A percentile compares a stretch with the other conserved stretches of the same genome.
These are phyloP conservation scores for Trifolium pratense DNA, from an alignment of 306 rosid species.

Conservation along the genomic window DNA sequence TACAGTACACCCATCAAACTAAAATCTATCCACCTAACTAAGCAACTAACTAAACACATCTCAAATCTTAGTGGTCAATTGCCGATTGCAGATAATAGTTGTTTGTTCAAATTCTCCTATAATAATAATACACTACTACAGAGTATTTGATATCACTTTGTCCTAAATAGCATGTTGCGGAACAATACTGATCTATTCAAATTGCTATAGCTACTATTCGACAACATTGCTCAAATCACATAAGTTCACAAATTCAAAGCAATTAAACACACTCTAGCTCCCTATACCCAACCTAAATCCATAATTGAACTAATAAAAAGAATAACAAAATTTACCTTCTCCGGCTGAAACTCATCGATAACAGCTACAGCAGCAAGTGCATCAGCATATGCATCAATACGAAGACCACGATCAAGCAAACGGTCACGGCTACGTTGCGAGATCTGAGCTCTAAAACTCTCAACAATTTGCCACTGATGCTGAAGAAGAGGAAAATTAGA, in stretches of 20 bases:
- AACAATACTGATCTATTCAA: background rate
- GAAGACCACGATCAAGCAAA: constrained; percentile 71
- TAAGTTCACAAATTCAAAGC: constrained; percentile 20
- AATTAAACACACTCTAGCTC: background rate
- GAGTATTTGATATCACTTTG: background rate
- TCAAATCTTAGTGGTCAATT: background rate
- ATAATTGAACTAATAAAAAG: constrained; percentile 9
- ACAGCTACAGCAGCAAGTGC: constrained; percentile 86
- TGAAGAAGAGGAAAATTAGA: constrained; percentile 84
- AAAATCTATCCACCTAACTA: constrained; percentile 11
- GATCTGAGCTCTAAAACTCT: constrained; percentile 89
- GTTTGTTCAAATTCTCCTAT: background rate
- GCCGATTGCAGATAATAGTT: background rate
- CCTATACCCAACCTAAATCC: constrained; percentile 19
- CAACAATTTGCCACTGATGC: constrained; percentile 98
- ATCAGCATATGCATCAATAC: constrained; percentile 68
- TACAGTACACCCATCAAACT: constrained; percentile 20
- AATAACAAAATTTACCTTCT: constrained; percentile 43
- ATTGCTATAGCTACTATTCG: background rate
- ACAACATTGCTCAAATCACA: constrained; percentile 17
- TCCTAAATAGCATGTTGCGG: background rate
- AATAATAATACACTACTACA: background rate
- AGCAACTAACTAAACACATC: background rate
- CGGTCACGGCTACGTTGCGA: constrained; percentile 92
- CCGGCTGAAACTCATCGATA: constrained; percentile 78